Conservation (phyloP, 805 yeast genomes). For the Spathaspora passalidarum region DNA sequence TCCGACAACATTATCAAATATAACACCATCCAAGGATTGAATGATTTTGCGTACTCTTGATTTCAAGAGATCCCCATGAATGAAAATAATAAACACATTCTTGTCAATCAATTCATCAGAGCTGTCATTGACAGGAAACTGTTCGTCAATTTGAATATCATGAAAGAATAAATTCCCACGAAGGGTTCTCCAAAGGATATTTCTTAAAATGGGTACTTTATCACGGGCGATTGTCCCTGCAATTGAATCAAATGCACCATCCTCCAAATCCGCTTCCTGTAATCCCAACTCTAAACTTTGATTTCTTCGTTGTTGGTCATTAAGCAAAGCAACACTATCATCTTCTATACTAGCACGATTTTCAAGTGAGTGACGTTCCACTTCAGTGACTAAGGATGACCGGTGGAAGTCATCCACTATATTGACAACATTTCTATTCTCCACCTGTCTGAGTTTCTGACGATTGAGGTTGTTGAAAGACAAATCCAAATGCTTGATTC, state of each 20-base stretch:
- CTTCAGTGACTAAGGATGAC: constrained; percentile 13
- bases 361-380: neutral
- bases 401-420: constrained; percentile 33
- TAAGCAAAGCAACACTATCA: constrained; percentile 27
- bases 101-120: constrained; percentile 22
- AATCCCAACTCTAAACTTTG: constrained; percentile 20
- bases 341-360: constrained; percentile 4
- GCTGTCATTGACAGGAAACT: constrained; percentile 10
- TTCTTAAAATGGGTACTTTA: constrained; percentile 35
- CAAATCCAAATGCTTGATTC: constrained; percentile 36
- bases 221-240: constrained; percentile 35
- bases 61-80: constrained; percentile 39
- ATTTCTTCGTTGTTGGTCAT: constrained; percentile 16
- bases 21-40: constrained; percentile 35
- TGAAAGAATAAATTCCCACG: constrained; percentile 41
- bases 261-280: constrained; percentile 14
- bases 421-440: constrained; percentile 33
- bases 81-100: constrained; percentile 36
- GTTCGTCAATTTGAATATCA: constrained; percentile 32
- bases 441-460: constrained; percentile 23
- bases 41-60: constrained; percentile 34
- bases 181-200: constrained; percentile 41
- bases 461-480: constrained; percentile 26
- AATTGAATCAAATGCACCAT: constrained; percentile 27
- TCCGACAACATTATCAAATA: constrained; percentile 37